Evolutionary conservation across 371 early-diverging fungal genomes (phyloP).

Genomic region (Mortierella sp.): DNA sequence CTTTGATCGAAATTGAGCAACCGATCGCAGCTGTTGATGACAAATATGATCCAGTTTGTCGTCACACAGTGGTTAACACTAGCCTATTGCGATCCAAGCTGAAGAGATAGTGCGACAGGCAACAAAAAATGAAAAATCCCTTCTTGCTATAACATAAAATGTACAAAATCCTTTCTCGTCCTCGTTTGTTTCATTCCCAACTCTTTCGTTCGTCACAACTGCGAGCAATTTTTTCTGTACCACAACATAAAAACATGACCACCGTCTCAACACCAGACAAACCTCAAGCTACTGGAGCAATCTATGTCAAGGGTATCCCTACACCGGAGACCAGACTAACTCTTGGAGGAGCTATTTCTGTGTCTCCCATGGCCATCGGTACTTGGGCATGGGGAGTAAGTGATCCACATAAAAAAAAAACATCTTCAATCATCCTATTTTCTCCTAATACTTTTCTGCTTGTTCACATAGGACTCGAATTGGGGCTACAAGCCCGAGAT

Average conservation of each 20-base stretch:
- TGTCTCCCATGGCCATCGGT: slow-evolving; percentile 69
- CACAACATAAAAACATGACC: neutral
- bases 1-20: too few relatives aligned
- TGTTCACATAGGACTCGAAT: slow-evolving; percentile 16
- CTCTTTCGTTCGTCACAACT: too few relatives aligned
- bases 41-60: too few relatives aligned
- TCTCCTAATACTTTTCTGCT: neutral
- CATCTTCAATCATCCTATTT: neutral
- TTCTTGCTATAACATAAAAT: too few relatives aligned
- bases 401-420: neutral
- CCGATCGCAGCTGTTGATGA: too few relatives aligned
- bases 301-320: slow-evolving; percentile 57
- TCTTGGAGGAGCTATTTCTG: slow-evolving; percentile 57
- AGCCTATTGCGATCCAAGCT: too few relatives aligned
- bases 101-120: too few relatives aligned
- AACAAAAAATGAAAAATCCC: too few relatives aligned
- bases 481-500: slow-evolving; percentile 54
- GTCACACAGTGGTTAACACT: too few relatives aligned
- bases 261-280: slow-evolving; percentile 14
- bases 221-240: neutral
- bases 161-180: too few relatives aligned
- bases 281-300: slow-evolving; percentile 31
- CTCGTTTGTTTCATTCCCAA: too few relatives aligned
- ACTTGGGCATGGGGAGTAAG: slow-evolving; percentile 71
- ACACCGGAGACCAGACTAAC: slow-evolving; percentile 61